Base-by-base conservation (phyloP, 345 rosid genomes). In the Anacardium occidentale region DNA sequence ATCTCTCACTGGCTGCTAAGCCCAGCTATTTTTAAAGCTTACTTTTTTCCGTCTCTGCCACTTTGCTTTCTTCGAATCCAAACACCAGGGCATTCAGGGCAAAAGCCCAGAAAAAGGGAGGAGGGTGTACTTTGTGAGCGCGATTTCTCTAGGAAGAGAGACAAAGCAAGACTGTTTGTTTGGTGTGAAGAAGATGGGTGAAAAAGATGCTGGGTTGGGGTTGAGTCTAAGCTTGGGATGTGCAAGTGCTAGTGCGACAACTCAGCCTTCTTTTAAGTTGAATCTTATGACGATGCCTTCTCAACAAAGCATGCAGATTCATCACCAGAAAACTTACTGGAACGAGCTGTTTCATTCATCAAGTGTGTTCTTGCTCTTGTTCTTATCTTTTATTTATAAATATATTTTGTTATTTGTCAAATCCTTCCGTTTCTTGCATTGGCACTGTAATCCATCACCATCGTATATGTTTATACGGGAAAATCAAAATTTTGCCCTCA, bases 291-390 rank as follows among this genome's bases (percentile, higher is more conserved):
- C 83, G 40, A 7, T 79, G 29, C 79, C 80, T 50, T 85, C 79
- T 24, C 82, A 88, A 1, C 76, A 69, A 66, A 79, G 59, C 69
- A 62, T 78, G 80, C 85, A 80, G 51, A 78, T 44, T 62, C 77
- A 55, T 12, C 83, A 75, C 44, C 79, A 68, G 25, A 84, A 64
- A 62, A 80, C 68, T 22, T 55, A 73, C 32, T 86, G 87, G 84
- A 87, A 66, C 61, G 88, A 83, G 14, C 76, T 85, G 51, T 88
- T 85, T 67, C 91, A 75, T 3, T 83, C 91, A 13, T 82, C 90
- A 64, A 91, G 89, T 87, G 79, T 40, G 47, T 44, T 9, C 42
- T 37, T 37, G 8, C 7, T 7, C 10, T 6, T 37, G 8, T 37
- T 37, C 8, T n/a, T 26, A 22, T n/a, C 32, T 32, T 50, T 47